phyloP scores from a whole-genome alignment of 1,139 yeast genomes.

The Yamadazyma trypodendri region DNA sequence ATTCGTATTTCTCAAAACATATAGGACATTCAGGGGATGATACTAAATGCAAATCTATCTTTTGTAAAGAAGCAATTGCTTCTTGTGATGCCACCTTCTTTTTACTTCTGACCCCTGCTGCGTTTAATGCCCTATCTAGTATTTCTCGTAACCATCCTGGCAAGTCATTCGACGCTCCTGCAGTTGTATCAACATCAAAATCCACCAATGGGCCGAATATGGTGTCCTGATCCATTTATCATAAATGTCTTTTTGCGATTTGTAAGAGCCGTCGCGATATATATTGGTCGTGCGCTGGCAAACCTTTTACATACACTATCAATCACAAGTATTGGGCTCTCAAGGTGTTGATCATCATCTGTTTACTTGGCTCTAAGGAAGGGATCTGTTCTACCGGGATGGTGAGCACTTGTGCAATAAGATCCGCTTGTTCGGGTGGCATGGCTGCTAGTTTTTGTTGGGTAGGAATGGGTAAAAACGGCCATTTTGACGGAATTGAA shows the following conservation, averaged over 20 bases:
- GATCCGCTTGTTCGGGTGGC: conserved; percentile 58
- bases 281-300: background rate
- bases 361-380: conserved; percentile 59
- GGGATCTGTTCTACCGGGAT: conserved; percentile 56
- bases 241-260: background rate
- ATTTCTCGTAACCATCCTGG: conserved; percentile 43
- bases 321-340: conserved; percentile 54
- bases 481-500: conserved; percentile 42
- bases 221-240: conserved; percentile 12
- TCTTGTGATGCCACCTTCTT: conserved; percentile 39
- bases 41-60: conserved; percentile 22
- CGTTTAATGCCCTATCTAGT: conserved; percentile 34
- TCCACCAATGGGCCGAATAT: conserved; percentile 21
- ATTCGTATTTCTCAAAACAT: conserved; percentile 41
- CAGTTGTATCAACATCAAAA: conserved; percentile 26
- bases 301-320: no score
- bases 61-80: conserved; percentile 35
- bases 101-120: conserved; percentile 26
- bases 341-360: conserved; percentile 56
- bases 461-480: conserved; percentile 48
- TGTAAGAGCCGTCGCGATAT: background rate
- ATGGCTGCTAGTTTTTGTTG: conserved; percentile 47
- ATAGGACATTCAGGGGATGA: conserved; percentile 39
- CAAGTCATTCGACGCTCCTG: conserved; percentile 18
- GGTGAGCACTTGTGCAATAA: conserved; percentile 63